Evolutionary conservation across 2,329 filamentous ascomycete species (phyloP).

Genomic region (Dactylellina drechsleri): DNA sequence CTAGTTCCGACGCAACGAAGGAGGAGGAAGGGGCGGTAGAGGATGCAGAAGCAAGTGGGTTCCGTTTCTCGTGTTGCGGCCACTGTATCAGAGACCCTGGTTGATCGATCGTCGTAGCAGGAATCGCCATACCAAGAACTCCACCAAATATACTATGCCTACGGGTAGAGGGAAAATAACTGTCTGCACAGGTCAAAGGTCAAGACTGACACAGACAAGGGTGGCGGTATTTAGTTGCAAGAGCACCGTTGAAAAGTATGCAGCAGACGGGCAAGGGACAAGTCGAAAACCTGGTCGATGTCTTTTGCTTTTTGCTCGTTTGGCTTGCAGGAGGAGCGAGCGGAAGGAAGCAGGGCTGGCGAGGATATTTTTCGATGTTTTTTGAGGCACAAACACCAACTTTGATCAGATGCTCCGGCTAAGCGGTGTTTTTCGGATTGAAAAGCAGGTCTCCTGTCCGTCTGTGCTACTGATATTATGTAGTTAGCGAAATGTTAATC

Average conservation of each 20-base stretch:
- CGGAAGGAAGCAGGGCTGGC: conserved; percentile 4
- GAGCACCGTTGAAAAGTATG: conserved; percentile 35
- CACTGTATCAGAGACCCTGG: conserved; percentile 43
- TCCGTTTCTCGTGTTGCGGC: conserved; percentile 38
- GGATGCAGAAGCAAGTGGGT: conserved; percentile 20
- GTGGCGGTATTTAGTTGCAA: conserved; percentile 22
- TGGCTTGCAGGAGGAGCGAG: conserved; percentile 19
- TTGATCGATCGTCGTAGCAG: conserved; percentile 50
- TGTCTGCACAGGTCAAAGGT: conserved; percentile 42
- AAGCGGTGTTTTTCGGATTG: conserved; percentile 33
- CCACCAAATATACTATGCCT: conserved; percentile 45
- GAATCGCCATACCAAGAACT: conserved; percentile 43
- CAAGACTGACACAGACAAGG: neutral
- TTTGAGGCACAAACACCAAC: conserved; percentile 1
- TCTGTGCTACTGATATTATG: too few species aligned
- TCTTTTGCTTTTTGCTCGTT: conserved; percentile 41
- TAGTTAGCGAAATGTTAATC: too few species aligned
- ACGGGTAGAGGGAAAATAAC: conserved; percentile 42
- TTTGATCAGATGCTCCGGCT: conserved; percentile 26
- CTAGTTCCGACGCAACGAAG: conserved; percentile 25
- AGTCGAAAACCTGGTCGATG: conserved; percentile 2
- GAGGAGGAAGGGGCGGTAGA: conserved; percentile 8
- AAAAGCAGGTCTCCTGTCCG: neutral
- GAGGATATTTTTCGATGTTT: neutral
- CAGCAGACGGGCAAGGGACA: conserved; percentile 29